These are phyloP conservation scores for Trypanosoma caninum DNA, from an alignment of 208 protist genomes.

Conservation along the genomic window DNA sequence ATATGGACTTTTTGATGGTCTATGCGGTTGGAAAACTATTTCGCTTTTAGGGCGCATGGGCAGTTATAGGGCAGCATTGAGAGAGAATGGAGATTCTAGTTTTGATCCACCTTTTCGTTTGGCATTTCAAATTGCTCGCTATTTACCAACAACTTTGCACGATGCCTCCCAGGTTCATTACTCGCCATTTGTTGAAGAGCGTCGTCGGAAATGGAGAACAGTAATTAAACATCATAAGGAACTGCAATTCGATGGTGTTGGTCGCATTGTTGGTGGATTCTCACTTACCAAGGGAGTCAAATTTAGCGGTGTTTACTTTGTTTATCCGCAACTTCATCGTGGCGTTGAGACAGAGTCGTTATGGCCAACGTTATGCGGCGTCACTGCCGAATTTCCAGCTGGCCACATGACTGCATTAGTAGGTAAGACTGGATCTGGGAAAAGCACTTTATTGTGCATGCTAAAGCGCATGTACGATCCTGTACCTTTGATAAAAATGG, in stretches of 20 bases:
- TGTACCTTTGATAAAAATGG: slow-evolving; percentile 21
- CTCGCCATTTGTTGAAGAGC: slow-evolving; percentile 7
- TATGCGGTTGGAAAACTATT: neutral
- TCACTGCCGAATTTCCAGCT: slow-evolving; percentile 26
- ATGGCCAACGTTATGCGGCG: slow-evolving; percentile 14
- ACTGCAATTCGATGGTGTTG: slow-evolving; percentile 35
- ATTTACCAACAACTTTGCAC: slow-evolving; percentile 25
- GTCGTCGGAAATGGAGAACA: slow-evolving; percentile 22
- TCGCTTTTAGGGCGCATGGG: slow-evolving; percentile 10
- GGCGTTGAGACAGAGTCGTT: slow-evolving; percentile 10
- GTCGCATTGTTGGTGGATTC: slow-evolving; percentile 46
- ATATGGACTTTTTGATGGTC: neutral
- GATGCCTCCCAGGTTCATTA: slow-evolving; percentile 24
- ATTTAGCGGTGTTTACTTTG: slow-evolving; percentile 60
- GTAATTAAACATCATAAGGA: neutral
- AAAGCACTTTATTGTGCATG: slow-evolving; percentile 64
- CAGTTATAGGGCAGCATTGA: slow-evolving; percentile 16
- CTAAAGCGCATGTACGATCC: slow-evolving; percentile 78
- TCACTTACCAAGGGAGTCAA: slow-evolving; percentile 31
- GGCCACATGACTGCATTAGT: slow-evolving; percentile 56
- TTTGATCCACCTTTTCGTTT: slow-evolving; percentile 22
- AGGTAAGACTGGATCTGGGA: slow-evolving; percentile 76
- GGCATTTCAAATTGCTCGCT: slow-evolving; percentile 20
- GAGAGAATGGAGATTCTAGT: neutral
- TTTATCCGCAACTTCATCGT: slow-evolving; percentile 60